Percentiles rank a stretch among this genome's conserved stretches.
Conservation (phyloP, 2,329 filamentous ascomycete genomes). For the Drechslerella coelobrocha region DNA sequence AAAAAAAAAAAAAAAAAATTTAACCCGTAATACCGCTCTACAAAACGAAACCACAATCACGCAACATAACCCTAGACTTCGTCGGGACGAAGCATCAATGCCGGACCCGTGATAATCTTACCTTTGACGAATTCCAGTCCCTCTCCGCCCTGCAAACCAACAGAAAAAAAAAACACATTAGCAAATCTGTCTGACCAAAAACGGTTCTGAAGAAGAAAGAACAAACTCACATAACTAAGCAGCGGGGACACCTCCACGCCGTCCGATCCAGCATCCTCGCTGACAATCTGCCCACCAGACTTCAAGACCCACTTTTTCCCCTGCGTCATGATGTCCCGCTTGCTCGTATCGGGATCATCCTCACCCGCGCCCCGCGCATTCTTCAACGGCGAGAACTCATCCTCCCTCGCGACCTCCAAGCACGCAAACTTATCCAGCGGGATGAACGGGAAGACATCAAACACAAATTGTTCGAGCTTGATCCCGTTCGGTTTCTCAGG, state of each 20-base stretch:
- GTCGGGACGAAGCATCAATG: conserved; percentile 58
- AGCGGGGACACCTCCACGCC: conserved; percentile 91
- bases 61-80: conserved; percentile 8
- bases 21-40: neutral
- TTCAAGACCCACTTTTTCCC: conserved; percentile 83
- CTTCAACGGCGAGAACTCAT: conserved; percentile 98
- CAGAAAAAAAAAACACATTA: conserved; percentile 3
- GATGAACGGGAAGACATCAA: conserved; percentile 94
- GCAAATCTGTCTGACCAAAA: neutral
- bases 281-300: conserved; percentile 76
- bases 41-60: neutral
- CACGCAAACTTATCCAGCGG: conserved; percentile 87
- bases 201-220: conserved; percentile 7
- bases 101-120: conserved; percentile 64
- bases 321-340: conserved; percentile 85
- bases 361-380: conserved; percentile 84
- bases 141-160: conserved; percentile 67
- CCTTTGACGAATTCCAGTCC: conserved; percentile 67
- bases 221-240: conserved; percentile 85
- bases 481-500: conserved; percentile 95
- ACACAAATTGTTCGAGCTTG: conserved; percentile 99
- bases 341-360: conserved; percentile 93
- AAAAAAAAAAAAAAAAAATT: neutral
- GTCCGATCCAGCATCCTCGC: conserved; percentile 64
- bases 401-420: conserved; percentile 93